These are phyloP conservation scores for Funneliformis caledonium DNA, from an alignment of 371 early-diverging fungal genomes.

Conservation along the genomic window DNA sequence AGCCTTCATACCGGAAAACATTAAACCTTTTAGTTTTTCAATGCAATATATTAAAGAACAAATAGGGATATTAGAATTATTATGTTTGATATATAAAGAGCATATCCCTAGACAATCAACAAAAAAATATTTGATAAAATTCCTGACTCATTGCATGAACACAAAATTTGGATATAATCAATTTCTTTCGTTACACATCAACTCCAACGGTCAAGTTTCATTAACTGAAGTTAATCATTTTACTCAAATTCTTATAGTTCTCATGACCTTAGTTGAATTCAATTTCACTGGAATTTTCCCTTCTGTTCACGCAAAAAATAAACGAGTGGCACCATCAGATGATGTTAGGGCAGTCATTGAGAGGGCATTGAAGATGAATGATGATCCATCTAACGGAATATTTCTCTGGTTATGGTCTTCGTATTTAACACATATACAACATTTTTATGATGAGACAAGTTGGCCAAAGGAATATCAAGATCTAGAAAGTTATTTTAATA, in stretches of 20 bases:
- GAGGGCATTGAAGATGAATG: neutral
- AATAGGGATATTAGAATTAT: constrained; percentile 26
- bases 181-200: neutral
- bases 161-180: constrained; percentile 35
- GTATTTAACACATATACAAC: constrained; percentile 14
- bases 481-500: constrained; percentile 20
- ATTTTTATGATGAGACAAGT: constrained; percentile 11
- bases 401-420: constrained; percentile 35
- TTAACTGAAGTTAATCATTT: constrained; percentile 24
- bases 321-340: constrained; percentile 8
- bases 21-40: neutral
- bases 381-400: constrained; percentile 21
- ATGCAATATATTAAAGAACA: constrained; percentile 32
- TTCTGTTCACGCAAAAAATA: neutral
- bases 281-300: neutral
- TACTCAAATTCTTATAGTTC: constrained; percentile 22
- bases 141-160: neutral
- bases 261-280: constrained; percentile 10
- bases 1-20: neutral
- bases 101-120: neutral
- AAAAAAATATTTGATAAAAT: neutral
- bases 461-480: constrained; percentile 22
- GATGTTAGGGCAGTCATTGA: constrained; percentile 15
- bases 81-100: constrained; percentile 13
- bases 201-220: neutral